Evolutionary conservation across 2,329 filamentous ascomycete genomes (phyloP), one percentile per base, ranked within the genome.

Genomic region (Phoma sp.): DNA sequence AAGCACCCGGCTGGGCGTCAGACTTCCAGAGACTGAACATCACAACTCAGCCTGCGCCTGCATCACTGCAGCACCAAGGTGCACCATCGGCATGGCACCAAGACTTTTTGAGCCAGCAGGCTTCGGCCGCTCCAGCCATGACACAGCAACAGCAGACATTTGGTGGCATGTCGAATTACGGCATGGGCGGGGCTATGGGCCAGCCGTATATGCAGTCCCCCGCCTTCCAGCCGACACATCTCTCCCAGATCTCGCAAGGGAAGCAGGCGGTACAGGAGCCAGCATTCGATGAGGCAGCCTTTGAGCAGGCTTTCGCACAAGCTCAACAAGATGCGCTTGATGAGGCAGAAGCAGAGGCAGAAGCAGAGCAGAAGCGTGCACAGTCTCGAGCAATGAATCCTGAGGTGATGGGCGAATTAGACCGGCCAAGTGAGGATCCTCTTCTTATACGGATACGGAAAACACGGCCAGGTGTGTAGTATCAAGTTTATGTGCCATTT

Each of bases 71-170:
- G 59, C 72, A 79, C 70, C 71, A 73, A 23, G 67, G 61, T 49
- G 60, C 65, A 14, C 59, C 68, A 14, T 58, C 68, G 47, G 76
- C 78, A 75, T 88, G 86, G 86, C 85, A 87, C 46, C 78, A 84
- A 64, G 85, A 87, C 61, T 88, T 88, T 64, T 69, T 82, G 62
- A 64, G 68, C 27, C 71, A 75, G 36, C 76, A 78, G 51, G 48
- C 58, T n/a, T 63, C 68, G 30, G 66, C 70, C 48, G 55, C 65
- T 7, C 73, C 73, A 27, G 59, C 64, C n/a, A 66, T 37, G 13
- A 8, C 40, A 11, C 67, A 68, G 32, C 68, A 70, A 27, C 68
- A 64, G 48, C 44, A 55, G 59, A 23, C 32, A 4, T 72, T 69
- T 48, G 61, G 61, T 4, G 62, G 65, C 14, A 67, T 71, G 61